Evolutionary conservation across 257 asterid species (phyloP).

Genomic region (Ehretia macrophylla): DNA sequence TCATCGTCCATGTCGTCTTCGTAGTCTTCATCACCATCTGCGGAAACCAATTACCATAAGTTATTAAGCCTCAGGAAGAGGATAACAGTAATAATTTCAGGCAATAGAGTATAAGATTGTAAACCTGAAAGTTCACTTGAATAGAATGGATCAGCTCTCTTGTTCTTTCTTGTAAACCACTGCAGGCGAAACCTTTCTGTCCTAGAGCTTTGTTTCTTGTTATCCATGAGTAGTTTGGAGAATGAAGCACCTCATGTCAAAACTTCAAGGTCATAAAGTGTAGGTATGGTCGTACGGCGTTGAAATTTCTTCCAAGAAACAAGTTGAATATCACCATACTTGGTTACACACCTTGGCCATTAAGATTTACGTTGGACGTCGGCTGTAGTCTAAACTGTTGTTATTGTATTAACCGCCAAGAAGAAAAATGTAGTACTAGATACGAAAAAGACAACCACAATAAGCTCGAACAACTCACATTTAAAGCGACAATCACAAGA

Average conservation of each 20-base stretch:
- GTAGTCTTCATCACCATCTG: conserved; percentile 48
- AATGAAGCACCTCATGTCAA: conserved; percentile 22
- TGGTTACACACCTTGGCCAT: conserved; percentile 9
- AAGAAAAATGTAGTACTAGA: conserved; percentile 8
- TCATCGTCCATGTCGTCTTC: conserved; percentile 26
- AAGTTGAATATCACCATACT: not conserved
- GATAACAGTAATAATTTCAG: not conserved
- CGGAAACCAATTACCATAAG: not conserved
- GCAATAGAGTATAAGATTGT: not conserved
- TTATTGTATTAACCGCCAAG: conserved; percentile 50
- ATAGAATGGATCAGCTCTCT: conserved; percentile 41
- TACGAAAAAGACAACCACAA: conserved; percentile 38
- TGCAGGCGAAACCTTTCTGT: conserved; percentile 36
- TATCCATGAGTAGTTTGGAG: conserved; percentile 41
- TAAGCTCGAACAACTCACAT: conserved; percentile 14
- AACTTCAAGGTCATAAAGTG: not conserved
- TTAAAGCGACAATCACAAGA: conserved; percentile 15
- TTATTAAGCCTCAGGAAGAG: not conserved
- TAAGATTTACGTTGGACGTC: conserved; percentile 9
- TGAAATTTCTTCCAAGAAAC: not conserved
- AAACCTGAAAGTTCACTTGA: conserved; percentile 46
- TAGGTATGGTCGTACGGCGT: not conserved
- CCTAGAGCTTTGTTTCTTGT: conserved; percentile 32
- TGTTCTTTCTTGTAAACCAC: conserved; percentile 64
- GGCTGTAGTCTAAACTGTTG: conserved; percentile 15